Evolutionary conservation across 257 asterid species (phyloP).

Genomic region (Schizonepeta tenuifolia): DNA sequence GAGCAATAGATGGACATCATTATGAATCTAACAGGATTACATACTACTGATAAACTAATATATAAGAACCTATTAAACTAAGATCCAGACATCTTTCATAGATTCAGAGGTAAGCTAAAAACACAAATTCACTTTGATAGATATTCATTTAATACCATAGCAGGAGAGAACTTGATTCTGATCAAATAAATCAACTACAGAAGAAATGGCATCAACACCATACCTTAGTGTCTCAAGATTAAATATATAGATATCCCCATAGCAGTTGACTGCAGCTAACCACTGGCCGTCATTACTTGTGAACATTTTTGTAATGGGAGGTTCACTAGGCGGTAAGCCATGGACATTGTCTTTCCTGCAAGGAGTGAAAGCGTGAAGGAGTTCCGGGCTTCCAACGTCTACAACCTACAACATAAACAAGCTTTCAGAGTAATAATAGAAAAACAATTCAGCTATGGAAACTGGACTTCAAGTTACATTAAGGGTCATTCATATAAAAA

Average conservation of each 20-base stretch:
- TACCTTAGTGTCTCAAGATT: slow-evolving; percentile 85
- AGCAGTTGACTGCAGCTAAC: slow-evolving; percentile 92
- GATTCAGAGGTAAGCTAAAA: background rate
- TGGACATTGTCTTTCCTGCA: slow-evolving; percentile 54
- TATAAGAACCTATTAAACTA: background rate
- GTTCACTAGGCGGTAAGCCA: slow-evolving; percentile 69
- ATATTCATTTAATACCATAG: slow-evolving; percentile 3
- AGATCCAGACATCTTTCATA: background rate
- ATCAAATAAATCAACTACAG: background rate
- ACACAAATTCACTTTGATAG: slow-evolving; percentile 8
- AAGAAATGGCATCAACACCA: background rate
- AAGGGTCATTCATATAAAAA: background rate
- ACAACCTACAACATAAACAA: slow-evolving; percentile 56
- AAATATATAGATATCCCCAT: slow-evolving; percentile 83
- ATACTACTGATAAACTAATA: background rate
- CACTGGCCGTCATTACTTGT: slow-evolving; percentile 80
- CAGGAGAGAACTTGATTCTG: background rate
- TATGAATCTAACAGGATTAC: background rate
- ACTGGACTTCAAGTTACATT: background rate
- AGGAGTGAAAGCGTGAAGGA: slow-evolving; percentile 67
- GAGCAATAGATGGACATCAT: background rate
- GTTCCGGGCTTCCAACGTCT: slow-evolving; percentile 51
- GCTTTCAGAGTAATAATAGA: background rate
- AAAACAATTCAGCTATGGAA: background rate
- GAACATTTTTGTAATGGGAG: slow-evolving; percentile 89